Conservation (phyloP, 345 rosid species). For the Gossypium ekmanianum region DNA sequence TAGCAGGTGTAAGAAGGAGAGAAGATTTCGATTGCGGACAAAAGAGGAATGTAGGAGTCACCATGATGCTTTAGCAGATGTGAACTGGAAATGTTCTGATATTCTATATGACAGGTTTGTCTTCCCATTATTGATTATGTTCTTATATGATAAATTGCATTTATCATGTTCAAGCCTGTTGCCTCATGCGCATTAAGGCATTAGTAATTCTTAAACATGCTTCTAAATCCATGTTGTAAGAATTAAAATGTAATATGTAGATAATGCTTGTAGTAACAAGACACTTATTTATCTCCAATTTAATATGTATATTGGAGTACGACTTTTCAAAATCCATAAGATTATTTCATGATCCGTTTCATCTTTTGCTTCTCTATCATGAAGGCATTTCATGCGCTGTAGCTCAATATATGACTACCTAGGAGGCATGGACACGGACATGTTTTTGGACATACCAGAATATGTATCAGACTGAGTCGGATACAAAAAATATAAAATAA, state of each 20-base stretch:
- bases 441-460: not conserved
- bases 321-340: not conserved
- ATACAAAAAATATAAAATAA: too few species aligned
- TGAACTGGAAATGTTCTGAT: conserved; percentile 79
- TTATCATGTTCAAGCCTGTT: not conserved
- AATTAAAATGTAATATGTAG: not conserved
- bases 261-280: not conserved
- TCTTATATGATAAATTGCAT: not conserved
- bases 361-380: not conserved
- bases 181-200: not conserved
- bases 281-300: not conserved
- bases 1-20: conserved; percentile 69
- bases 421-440: not conserved
- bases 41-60: conserved; percentile 75
- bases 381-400: not conserved
- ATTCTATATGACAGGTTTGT: conserved; percentile 71
- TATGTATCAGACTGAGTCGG: too few species aligned
- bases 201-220: not conserved
- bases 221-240: not conserved
- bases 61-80: conserved; percentile 78
- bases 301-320: not conserved
- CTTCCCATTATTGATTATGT: not conserved
- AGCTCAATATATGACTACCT: not conserved
- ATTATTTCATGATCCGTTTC: not conserved
- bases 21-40: conserved; percentile 75